Percentiles rank a stretch among this genome's conserved stretches.
Conservation (phyloP, 2,329 filamentous ascomycete genomes). For the Aotearoamyces nothofagi region DNA sequence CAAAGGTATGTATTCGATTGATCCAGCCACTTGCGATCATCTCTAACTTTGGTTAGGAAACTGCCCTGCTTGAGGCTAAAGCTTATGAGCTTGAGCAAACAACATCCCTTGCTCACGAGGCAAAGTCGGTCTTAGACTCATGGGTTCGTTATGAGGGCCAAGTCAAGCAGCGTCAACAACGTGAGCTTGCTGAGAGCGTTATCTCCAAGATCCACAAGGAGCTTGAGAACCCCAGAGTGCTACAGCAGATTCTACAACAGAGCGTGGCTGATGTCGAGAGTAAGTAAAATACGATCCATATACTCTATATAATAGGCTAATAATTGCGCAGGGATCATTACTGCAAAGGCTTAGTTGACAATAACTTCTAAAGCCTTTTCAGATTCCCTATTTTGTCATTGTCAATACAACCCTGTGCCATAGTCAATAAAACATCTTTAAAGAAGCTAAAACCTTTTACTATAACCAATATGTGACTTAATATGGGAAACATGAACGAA, state of each 20-base stretch:
- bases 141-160: conserved; percentile 98
- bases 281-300: conserved; percentile 30
- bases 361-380: conserved; percentile 15
- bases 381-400: conserved; percentile 37
- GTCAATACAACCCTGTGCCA: conserved; percentile 44
- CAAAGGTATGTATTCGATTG: conserved; percentile 57
- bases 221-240: conserved; percentile 90
- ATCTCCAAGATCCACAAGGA: conserved; percentile 99
- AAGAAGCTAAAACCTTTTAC: too few relatives aligned
- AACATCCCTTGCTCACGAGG: conserved; percentile 82
- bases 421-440: conserved; percentile 43
- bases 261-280: conserved; percentile 93
- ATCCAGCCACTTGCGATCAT: conserved; percentile 1
- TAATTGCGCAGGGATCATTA: conserved; percentile 37
- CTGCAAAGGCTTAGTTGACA: conserved; percentile 48
- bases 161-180: conserved; percentile 98
- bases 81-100: conserved; percentile 95
- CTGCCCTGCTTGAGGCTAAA: conserved; percentile 86
- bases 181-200: conserved; percentile 80
- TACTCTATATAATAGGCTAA: conserved; percentile 19
- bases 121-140: conserved; percentile 89
- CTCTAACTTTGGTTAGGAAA: conserved; percentile 39
- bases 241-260: conserved; percentile 97
- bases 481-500: too few relatives aligned
- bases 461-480: too few relatives aligned